These are phyloP conservation scores for Effrenium voratum DNA, from an alignment of 73 alveolate species.

Conservation along the genomic window DNA sequence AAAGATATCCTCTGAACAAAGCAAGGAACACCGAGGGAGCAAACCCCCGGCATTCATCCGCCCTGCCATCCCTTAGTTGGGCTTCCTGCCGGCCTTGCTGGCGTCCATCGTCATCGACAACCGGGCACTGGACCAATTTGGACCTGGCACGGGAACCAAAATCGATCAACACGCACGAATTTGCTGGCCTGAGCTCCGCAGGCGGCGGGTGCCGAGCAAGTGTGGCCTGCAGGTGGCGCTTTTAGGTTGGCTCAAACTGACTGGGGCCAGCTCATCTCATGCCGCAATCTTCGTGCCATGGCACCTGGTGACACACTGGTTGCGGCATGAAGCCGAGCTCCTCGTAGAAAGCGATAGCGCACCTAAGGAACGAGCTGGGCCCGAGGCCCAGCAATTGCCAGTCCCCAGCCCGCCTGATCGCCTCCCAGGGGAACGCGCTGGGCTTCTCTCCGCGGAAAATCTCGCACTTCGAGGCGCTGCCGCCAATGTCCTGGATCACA, in stretches of 20 bases:
- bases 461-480: not conserved
- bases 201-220: constrained; percentile 71
- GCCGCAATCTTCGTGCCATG: not conserved
- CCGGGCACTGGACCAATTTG: constrained; percentile 71
- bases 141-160: not conserved
- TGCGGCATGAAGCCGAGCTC: constrained; percentile 75
- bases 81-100: constrained; percentile 11
- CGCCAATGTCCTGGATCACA: constrained; percentile 49
- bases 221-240: constrained; percentile 15
- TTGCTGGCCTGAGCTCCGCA: constrained; percentile 28
- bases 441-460: not conserved
- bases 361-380: not conserved
- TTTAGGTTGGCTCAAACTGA: not conserved
- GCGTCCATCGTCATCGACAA: constrained; percentile 78
- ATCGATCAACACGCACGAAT: not conserved
- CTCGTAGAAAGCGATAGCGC: constrained; percentile 82
- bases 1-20: not conserved
- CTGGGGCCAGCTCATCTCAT: not conserved
- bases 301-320: constrained; percentile 85
- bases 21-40: not conserved
- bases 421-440: constrained; percentile 67
- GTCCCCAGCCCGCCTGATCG: constrained; percentile 32
- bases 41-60: not conserved
- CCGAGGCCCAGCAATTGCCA: not conserved
- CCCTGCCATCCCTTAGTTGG: not conserved